Evolutionary conservation across 371 early-diverging fungal species (phyloP).

Genomic region (Mortierella polycephala): DNA sequence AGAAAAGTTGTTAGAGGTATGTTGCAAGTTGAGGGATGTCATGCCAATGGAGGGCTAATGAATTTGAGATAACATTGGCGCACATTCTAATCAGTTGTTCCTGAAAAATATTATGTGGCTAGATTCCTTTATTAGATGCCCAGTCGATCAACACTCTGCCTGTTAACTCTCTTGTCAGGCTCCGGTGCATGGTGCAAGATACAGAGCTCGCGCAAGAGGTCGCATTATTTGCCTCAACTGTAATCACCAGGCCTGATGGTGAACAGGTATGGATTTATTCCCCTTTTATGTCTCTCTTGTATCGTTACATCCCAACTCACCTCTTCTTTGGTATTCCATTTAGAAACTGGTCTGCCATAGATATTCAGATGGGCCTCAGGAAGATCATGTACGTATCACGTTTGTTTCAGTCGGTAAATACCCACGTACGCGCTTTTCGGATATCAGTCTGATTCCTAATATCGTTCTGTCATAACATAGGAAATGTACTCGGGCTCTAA

Average conservation of each 20-base stretch:
- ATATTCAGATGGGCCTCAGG: constrained; percentile 47
- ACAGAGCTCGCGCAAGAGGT: constrained; percentile 73
- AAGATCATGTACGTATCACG: constrained; percentile 14
- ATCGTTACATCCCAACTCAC: no score
- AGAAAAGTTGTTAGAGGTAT: constrained; percentile 42
- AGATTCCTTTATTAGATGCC: constrained; percentile 65
- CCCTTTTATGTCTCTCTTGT: no score
- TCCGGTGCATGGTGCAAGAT: constrained; percentile 78
- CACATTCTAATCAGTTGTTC: not conserved
- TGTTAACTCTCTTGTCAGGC: constrained; percentile 65
- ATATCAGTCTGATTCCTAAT: not conserved
- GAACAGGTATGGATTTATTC: constrained; percentile 32
- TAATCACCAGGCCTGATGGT: constrained; percentile 26
- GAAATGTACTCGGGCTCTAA: constrained; percentile 2
- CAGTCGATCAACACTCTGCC: constrained; percentile 55
- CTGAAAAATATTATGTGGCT: constrained; percentile 1
- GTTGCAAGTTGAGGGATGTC: not conserved
- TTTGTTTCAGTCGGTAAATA: not conserved
- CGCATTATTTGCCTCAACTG: constrained; percentile 55
- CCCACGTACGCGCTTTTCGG: not conserved
- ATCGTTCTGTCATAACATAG: not conserved
- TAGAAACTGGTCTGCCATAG: constrained; percentile 46
- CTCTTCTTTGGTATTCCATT: no score
- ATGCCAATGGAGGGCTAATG: not conserved
- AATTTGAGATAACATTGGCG: no score